Conservation (phyloP, 164 flowering plant species). For the Vitis vinifera region ASM3070453v1 NC_081822.1:2365001-2365500, state of each 20-base stretch:
- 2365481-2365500: conserved; percentile 96
- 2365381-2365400: conserved; percentile 82
- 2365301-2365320: neutral
- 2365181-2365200: too few species aligned
- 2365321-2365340: neutral
- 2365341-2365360: conserved; percentile 1
- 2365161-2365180: too few species aligned
- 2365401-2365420: conserved; percentile 97
- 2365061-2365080: too few species aligned
- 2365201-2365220: too few species aligned
- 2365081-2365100: too few species aligned
- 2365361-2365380: conserved; percentile 53
- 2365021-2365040: too few species aligned
- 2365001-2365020: too few species aligned
- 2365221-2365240: neutral
- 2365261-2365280: neutral
- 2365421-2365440: conserved; percentile 97
- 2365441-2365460: conserved; percentile 97
- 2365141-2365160: too few species aligned
- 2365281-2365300: neutral
- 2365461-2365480: conserved; percentile 99
- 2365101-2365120: too few species aligned
- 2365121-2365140: too few species aligned
- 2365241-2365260: neutral
- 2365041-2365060: too few species aligned